Base-by-base conservation (phyloP, 805 yeast species). In the Saturnispora serradocipensis region DNA sequence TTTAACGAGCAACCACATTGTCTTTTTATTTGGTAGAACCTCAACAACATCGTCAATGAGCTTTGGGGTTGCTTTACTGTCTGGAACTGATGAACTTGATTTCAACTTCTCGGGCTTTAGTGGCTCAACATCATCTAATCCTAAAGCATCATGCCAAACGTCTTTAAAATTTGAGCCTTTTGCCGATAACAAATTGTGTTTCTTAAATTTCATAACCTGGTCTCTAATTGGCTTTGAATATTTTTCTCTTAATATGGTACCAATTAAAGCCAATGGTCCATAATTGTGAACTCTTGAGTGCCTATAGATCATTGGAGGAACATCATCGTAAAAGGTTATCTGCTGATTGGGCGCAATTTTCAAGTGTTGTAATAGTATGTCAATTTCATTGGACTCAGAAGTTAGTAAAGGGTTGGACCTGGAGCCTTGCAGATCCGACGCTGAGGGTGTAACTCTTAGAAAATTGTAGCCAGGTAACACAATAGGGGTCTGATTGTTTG, bases 231-330 rank as follows among this genome's bases (percentile, higher is more conserved):
- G 63, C 16, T 60, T 58, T 52, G 70, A 43, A 58, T 65, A 66
- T 45, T 65, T 67, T 62, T 81, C 86, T 55, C 71, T 77, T 50
- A 71, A 70, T 49, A 79, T 62, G 25, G 75, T 52, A 0, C 83
- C 63, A 4, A 74, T 56, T 74, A 80, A 74, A 1, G 81, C 62
- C 35, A 78, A 68, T 0, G 84, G 80, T 1, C 84, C 85, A 61
- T 71, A 74, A 56, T 73, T 72, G 53, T 70, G 69, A 32, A 73
- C 62, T 43, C 78, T 62, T 3, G 72, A 65, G 46, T 68, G 72
- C 27, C 68, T 68, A 16, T 70, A 54, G 48, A 71, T 63, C 50
- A 77, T 67, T 0, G 84, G 74, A 3, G 71, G 55, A 55, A 69
- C 69, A 2, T 75, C 76, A 0, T 63, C 64, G 53, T 69, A 73